Percentiles rank a stretch among this genome's conserved stretches.
Evolutionary conservation across 2,329 filamentous ascomycete species (phyloP).

Genomic region (Zasmidium angulare): DNA sequence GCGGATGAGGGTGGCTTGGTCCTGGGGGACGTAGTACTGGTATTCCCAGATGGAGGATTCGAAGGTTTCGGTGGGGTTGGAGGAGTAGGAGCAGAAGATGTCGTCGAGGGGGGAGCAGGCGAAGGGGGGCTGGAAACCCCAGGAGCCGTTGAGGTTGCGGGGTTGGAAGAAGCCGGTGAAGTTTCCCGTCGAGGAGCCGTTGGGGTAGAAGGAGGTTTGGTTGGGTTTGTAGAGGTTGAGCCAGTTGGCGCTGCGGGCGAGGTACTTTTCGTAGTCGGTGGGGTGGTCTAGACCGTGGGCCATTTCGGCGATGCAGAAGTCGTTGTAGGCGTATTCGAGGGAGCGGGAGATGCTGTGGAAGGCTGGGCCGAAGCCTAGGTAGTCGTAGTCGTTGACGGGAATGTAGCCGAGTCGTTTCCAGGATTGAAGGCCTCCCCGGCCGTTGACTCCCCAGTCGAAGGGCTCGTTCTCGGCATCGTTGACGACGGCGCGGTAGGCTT

Average conservation of each 20-base stretch:
- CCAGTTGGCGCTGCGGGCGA: constrained; percentile 66
- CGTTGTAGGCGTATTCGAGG: constrained; percentile 70
- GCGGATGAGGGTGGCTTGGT: constrained; percentile 38
- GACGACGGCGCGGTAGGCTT: constrained; percentile 67
- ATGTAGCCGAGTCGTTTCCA: constrained; percentile 73
- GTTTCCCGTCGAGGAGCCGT: constrained; percentile 57
- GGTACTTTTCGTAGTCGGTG: constrained; percentile 57
- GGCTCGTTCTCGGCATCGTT: constrained; percentile 72
- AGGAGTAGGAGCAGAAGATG: constrained; percentile 47
- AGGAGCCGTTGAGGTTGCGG: constrained; percentile 64
- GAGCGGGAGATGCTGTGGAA: constrained; percentile 68
- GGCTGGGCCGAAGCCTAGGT: constrained; percentile 65
- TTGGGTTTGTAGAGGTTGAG: constrained; percentile 68
- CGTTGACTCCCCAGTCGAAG: constrained; percentile 66
- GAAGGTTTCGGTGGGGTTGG: constrained; percentile 63
- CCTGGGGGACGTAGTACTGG: constrained; percentile 55
- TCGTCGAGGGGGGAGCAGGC: constrained; percentile 52
- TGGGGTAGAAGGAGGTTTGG: constrained; percentile 50
- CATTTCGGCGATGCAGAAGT: constrained; percentile 67
- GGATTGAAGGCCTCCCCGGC: constrained; percentile 66
- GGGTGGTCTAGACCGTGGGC: constrained; percentile 57
- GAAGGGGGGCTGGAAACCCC: constrained; percentile 64
- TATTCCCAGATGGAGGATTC: constrained; percentile 73
- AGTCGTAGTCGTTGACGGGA: constrained; percentile 45
- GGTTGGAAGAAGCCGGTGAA: constrained; percentile 71